Conservation (phyloP, 2,329 filamentous ascomycete genomes). For the Penicillium paneum region DNA sequence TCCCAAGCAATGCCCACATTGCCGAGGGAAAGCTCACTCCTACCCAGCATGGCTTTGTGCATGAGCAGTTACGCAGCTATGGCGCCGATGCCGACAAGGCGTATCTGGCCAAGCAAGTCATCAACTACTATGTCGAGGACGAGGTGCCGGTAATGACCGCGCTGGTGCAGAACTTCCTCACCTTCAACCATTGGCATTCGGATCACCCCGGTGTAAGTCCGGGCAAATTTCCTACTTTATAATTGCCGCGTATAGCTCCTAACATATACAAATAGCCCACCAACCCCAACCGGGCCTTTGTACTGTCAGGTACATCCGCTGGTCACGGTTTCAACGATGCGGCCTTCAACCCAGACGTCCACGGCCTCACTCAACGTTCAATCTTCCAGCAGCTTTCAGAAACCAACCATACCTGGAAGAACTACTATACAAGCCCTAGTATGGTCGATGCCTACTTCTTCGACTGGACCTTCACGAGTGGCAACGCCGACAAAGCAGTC, state of each 20-base stretch:
- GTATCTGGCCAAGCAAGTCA: conserved; percentile 39
- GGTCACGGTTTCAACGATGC: conserved; percentile 36
- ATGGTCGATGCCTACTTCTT: conserved; percentile 34
- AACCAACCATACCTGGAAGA: conserved; percentile 35
- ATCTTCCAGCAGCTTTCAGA: conserved; percentile 43
- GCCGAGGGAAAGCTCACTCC: conserved; percentile 31
- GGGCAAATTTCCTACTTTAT: not conserved
- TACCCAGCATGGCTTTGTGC: conserved; percentile 40
- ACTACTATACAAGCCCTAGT: conserved; percentile 30
- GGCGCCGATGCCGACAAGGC: conserved; percentile 29
- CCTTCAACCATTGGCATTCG: conserved; percentile 48
- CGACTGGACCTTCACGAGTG: conserved; percentile 33
- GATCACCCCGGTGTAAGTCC: conserved; percentile 43
- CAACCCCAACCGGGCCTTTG: conserved; percentile 42
- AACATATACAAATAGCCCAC: conserved; percentile 34
- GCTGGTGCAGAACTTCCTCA: conserved; percentile 42
- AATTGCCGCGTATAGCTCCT: not conserved
- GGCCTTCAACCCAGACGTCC: conserved; percentile 20
- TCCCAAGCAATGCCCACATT: conserved; percentile 39
- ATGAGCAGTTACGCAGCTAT: conserved; percentile 42
- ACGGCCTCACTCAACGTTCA: conserved; percentile 29
- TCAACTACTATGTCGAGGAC: conserved; percentile 47
- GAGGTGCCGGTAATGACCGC: conserved; percentile 44
- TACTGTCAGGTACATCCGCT: conserved; percentile 31
- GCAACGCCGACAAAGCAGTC: conserved; percentile 28